phyloP scores from a whole-genome alignment of 2,329 filamentous ascomycete species.

The Monilinia fructigena region DNA sequence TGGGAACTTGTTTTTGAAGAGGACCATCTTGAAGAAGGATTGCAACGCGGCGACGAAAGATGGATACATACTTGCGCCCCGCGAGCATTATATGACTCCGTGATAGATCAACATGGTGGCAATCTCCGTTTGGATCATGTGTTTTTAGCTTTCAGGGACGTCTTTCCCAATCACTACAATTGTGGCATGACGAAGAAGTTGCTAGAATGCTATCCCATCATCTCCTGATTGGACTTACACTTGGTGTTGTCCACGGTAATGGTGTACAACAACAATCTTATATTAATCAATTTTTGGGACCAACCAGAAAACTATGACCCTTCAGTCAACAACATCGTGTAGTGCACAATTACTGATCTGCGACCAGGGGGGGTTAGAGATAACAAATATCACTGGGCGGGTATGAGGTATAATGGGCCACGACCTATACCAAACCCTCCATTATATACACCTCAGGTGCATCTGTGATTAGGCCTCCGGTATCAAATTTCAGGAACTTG shows the following conservation, averaged over 20 bases:
- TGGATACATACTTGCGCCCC: not conserved
- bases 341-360: not conserved
- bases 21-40: not conserved
- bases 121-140: not conserved
- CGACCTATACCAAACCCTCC: not conserved
- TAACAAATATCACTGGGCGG: not conserved
- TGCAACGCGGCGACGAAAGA: not conserved
- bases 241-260: not conserved
- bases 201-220: not conserved
- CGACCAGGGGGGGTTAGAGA: not conserved
- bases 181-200: not conserved
- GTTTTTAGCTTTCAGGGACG: not conserved
- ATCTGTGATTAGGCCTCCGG: not conserved
- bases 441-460: not conserved
- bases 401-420: not conserved
- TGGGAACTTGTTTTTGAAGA: not conserved
- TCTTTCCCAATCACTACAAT: not conserved
- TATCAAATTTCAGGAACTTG: not conserved
- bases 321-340: not conserved
- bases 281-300: not conserved
- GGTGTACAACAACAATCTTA: not conserved
- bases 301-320: not conserved
- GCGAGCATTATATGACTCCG: not conserved
- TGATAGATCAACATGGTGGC: not conserved
- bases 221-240: not conserved